A percentile compares a stretch with the other conserved stretches of the same genome.
Evolutionary conservation across 306 rosid species (phyloP).

Genomic region (Rosa multiflora): DNA sequence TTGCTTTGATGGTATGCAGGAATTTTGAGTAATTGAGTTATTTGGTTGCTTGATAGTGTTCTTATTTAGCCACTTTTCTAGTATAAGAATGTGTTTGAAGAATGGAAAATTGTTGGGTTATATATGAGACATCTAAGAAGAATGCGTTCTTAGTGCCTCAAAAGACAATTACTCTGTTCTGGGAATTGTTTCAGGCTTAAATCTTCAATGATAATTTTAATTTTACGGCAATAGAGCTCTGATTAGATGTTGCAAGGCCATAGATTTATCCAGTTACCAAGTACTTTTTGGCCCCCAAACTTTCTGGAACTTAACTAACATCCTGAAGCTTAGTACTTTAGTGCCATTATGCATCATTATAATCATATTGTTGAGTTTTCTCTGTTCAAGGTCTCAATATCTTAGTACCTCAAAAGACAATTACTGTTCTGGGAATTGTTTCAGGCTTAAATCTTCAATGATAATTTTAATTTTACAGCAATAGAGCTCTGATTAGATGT

Average conservation of each 20-base stretch:
- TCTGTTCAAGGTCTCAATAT: slow-evolving; percentile 15
- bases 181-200: neutral
- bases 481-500: no score
- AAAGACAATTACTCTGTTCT: neutral
- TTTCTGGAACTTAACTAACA: neutral
- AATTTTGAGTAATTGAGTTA: no score
- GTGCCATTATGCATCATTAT: neutral
- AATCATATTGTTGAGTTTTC: neutral
- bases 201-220: neutral
- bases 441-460: no score
- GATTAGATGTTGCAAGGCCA: neutral
- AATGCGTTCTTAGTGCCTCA: no score
- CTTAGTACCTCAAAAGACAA: no score
- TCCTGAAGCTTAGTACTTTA: neutral
- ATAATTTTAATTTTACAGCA: no score
- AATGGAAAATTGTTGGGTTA: neutral
- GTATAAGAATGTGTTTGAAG: neutral
- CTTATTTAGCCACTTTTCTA: neutral
- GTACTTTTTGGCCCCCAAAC: no score
- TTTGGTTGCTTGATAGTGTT: neutral
- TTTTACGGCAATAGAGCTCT: neutral
- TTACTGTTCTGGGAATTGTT: no score
- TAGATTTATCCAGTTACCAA: neutral
- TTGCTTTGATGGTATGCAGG: neutral
- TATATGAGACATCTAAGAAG: neutral